Percentiles rank a stretch among this genome's conserved stretches.
These are phyloP conservation scores for Cyclanthera cordifolia DNA, from an alignment of 306 rosid species.

Conservation along the genomic window DNA sequence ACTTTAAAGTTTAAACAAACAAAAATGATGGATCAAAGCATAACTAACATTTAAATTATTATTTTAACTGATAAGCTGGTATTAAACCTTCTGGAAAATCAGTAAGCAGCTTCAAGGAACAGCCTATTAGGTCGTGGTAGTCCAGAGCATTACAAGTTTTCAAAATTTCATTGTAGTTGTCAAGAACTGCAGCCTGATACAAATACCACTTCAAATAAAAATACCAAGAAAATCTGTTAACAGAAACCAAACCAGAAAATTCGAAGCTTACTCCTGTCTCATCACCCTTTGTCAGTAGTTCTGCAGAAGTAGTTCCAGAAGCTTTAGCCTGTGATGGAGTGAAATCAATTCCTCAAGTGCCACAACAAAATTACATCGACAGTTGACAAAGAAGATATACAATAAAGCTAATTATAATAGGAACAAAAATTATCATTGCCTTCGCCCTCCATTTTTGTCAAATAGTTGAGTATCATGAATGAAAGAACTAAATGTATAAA, in stretches of 20 bases:
- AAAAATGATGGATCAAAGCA: conserved; percentile 24
- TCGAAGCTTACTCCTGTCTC: conserved; percentile 66
- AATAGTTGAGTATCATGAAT: not conserved
- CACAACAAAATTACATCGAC: not conserved
- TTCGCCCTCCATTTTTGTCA: conserved; percentile 1
- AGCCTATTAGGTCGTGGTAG: conserved; percentile 88
- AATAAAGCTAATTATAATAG: not conserved
- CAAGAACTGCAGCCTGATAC: conserved; percentile 69
- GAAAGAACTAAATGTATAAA: not conserved
- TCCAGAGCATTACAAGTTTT: conserved; percentile 84
- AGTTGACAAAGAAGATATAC: not conserved
- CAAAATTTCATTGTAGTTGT: conserved; percentile 56
- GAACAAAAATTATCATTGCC: not conserved
- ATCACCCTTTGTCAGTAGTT: conserved; percentile 50
- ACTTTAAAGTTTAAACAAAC: conserved; percentile 28
- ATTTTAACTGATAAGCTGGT: not conserved
- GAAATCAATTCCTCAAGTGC: conserved; percentile 12
- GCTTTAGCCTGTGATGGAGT: conserved; percentile 72
- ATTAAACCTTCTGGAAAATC: conserved; percentile 74
- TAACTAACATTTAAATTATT: conserved; percentile 15
- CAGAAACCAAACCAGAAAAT: conserved; percentile 16
- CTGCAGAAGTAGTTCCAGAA: conserved; percentile 56
- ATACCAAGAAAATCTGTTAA: conserved; percentile 9
- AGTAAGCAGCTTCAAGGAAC: conserved; percentile 70
- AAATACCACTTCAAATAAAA: conserved; percentile 24